Evolutionary conservation across 257 asterid genomes (phyloP).

Genomic region (Solanum ossicruentum): DNA sequence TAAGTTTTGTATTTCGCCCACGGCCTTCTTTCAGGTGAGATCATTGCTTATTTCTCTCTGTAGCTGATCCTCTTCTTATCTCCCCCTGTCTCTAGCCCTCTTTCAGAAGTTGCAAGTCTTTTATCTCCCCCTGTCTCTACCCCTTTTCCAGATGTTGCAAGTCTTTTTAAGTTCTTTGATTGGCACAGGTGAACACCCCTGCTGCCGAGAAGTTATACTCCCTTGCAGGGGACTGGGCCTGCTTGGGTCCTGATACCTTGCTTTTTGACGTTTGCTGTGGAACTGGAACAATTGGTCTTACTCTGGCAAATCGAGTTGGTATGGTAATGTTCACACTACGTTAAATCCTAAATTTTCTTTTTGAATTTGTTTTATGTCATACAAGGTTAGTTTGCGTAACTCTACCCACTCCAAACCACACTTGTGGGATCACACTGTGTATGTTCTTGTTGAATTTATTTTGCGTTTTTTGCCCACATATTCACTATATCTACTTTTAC

Average conservation of each 20-base stretch:
- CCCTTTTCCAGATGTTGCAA: not conserved
- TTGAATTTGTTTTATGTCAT: not conserved
- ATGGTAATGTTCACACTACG: constrained; percentile 68
- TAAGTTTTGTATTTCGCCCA: constrained; percentile 76
- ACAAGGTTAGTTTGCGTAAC: not conserved
- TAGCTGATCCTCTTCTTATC: not conserved
- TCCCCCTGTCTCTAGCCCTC: not conserved
- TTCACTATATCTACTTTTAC: not conserved
- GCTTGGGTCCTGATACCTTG: constrained; percentile 77
- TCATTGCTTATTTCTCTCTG: not conserved
- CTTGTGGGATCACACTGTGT: not conserved
- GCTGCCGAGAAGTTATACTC: constrained; percentile 93
- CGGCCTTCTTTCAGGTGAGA: constrained; percentile 94
- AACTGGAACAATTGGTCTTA: constrained; percentile 93
- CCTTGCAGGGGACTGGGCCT: constrained; percentile 99
- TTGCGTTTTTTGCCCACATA: not conserved
- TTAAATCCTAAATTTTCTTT: not conserved
- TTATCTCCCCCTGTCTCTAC: not conserved
- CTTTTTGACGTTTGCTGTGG: constrained; percentile 98
- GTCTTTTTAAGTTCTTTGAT: not conserved
- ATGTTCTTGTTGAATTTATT: not conserved
- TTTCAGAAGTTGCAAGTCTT: not conserved
- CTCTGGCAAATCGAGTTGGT: constrained; percentile 91
- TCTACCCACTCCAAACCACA: not conserved
- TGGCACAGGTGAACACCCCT: constrained; percentile 82